Evolutionary conservation across 495 filamentous ascomycete genomes (phyloP), one percentile per base, ranked within the genome.

Genomic region (Neurospora sp.): DNA sequence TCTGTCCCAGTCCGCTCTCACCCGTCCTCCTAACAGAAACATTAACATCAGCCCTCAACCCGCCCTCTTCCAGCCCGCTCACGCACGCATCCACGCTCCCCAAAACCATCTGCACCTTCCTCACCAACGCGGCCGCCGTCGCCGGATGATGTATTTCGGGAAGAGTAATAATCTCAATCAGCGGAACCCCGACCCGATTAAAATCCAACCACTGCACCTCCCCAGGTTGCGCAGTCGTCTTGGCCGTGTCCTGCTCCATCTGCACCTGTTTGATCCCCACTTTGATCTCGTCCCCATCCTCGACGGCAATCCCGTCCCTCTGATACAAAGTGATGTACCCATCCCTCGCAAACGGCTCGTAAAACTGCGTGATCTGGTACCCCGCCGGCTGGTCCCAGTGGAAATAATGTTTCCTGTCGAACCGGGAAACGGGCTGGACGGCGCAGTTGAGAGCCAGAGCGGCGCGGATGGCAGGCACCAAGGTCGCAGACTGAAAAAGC

Each of bases 351-450:
- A 98, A 94, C 0, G 96, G 94, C 75, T 93, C 87, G 76, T 89
- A 97, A 82, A 94, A 98, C 78, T 99, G 96, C 8, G 96, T 99
- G 72, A 99, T 96, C 81, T 99, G 96, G 81, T 98, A 99, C 0
- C 96, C 96, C 0, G 91, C 85, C 8, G 96, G 96, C 79, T 99
- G 96, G 81, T 99, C 96, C 87, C 94, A 95, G 82, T 98, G 96
- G 82, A 98, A 98, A 80, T 99, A 99, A 78, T 99, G 96, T 80
- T 99, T 99, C 69, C 96, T 87, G 82, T 99, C 96, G 81, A 96
- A 99, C 40, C 87, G 0, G 31, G 31, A 35, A 35, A 86, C 85
- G 2, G 81, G 85, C 78, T 94, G 89, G 69, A 98, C 88, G 0
- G 89, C 80, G 82, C 96, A 98, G 65, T 89, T 87, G 40, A 99